phyloP scores from a whole-genome alignment of 1,284 basidiomycete species.

The Puccinia sorghi region DNA sequence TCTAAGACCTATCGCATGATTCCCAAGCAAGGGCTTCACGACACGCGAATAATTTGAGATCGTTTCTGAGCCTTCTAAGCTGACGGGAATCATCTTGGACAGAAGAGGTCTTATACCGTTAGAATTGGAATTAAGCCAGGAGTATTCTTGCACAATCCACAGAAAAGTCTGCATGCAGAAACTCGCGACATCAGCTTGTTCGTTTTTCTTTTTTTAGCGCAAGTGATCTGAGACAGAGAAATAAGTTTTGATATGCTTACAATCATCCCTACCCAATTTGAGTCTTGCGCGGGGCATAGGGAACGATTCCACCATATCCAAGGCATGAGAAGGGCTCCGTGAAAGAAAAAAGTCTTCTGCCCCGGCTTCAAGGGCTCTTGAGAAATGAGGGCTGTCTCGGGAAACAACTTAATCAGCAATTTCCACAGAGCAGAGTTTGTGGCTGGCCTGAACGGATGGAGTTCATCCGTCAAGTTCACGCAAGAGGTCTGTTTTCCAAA shows the following conservation, averaged over 20 bases:
- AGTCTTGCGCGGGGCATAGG: constrained; percentile 6
- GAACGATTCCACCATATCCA: constrained; percentile 18
- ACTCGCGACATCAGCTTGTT: too few species aligned
- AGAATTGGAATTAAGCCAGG: background rate
- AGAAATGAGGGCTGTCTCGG: background rate
- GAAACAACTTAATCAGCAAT: constrained; percentile 15
- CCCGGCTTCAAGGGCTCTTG: background rate
- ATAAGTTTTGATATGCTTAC: background rate
- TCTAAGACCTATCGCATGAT: constrained; percentile 13
- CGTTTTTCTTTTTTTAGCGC: background rate
- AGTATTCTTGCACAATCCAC: constrained; percentile 15
- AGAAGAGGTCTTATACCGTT: background rate
- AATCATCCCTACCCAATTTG: constrained; percentile 12
- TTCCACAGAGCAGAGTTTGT: constrained; percentile 15
- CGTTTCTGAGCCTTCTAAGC: background rate
- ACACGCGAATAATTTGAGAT: background rate
- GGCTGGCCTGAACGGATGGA: constrained; percentile 11
- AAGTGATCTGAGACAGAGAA: background rate
- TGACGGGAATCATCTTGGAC: background rate
- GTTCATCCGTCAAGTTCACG: constrained; percentile 12
- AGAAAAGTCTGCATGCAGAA: constrained; percentile 2
- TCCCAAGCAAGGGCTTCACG: constrained; percentile 1
- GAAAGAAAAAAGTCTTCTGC: constrained; percentile 1
- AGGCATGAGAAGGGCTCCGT: constrained; percentile 20
- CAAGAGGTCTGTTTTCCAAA: constrained; percentile 1